phyloP scores from a whole-genome alignment of 1,139 yeast species.

The Debaryomycetaceae sp. region DNA sequence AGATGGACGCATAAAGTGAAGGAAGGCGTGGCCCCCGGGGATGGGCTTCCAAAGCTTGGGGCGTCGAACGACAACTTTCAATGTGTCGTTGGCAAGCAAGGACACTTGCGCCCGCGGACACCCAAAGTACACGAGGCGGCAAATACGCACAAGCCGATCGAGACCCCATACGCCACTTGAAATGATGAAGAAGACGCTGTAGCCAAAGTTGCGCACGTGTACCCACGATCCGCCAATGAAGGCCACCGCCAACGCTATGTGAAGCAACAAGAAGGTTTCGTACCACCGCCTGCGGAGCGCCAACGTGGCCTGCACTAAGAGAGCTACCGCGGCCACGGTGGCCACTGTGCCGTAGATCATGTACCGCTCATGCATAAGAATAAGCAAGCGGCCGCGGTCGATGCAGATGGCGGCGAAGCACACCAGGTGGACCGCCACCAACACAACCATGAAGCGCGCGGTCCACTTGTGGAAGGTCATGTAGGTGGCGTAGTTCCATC shows the following conservation, averaged over 20 bases:
- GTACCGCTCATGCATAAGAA: slow-evolving; percentile 27
- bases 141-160: slow-evolving; percentile 24
- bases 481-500: slow-evolving; percentile 58
- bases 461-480: slow-evolving; percentile 59
- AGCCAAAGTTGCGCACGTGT: slow-evolving; percentile 26
- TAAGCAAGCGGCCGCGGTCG: slow-evolving; percentile 8
- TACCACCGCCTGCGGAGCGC: slow-evolving; percentile 34
- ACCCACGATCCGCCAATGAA: slow-evolving; percentile 43
- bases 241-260: slow-evolving; percentile 34
- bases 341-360: slow-evolving; percentile 51
- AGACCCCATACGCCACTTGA: slow-evolving; percentile 23
- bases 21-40: slow-evolving; percentile 50
- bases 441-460: slow-evolving; percentile 41
- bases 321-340: slow-evolving; percentile 27
- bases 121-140: slow-evolving; percentile 21
- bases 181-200: slow-evolving; percentile 14
- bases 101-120: slow-evolving; percentile 47
- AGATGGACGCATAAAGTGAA: slow-evolving; percentile 44
- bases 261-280: slow-evolving; percentile 41
- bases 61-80: slow-evolving; percentile 17
- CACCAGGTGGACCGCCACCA: slow-evolving; percentile 36
- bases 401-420: slow-evolving; percentile 22
- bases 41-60: slow-evolving; percentile 15
- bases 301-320: slow-evolving; percentile 31
- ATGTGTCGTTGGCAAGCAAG: slow-evolving; percentile 40